Evolutionary conservation across 2,329 filamentous ascomycete genomes (phyloP).

Genomic region (Botrytis cinerea): DNA sequence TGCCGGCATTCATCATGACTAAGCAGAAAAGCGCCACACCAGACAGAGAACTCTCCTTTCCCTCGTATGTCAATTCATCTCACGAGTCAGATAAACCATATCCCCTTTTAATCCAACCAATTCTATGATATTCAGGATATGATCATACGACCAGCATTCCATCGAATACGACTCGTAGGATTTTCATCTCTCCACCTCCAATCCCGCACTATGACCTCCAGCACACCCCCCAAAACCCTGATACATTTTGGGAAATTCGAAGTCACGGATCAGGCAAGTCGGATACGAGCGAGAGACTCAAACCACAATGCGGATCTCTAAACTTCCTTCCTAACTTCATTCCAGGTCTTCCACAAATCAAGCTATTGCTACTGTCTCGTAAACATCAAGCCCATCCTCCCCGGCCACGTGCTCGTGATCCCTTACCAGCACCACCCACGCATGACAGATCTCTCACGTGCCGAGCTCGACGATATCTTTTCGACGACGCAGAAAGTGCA

Average conservation of each 20-base stretch:
- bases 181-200: background rate
- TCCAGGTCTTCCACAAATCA: constrained; percentile 83
- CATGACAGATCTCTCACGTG: constrained; percentile 48
- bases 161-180: background rate
- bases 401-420: constrained; percentile 90
- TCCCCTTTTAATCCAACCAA: background rate
- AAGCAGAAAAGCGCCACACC: background rate
- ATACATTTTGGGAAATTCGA: constrained; percentile 76
- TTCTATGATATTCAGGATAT: background rate
- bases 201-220: constrained; percentile 10
- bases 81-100: background rate
- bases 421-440: constrained; percentile 69
- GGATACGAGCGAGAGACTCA: background rate
- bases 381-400: constrained; percentile 91
- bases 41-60: background rate
- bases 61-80: background rate
- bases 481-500: constrained; percentile 81
- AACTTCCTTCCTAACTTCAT: background rate
- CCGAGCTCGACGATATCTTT: constrained; percentile 71
- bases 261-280: constrained; percentile 68
- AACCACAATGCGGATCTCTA: background rate
- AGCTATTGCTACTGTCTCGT: constrained; percentile 82
- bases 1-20: background rate
- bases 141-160: background rate
- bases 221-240: constrained; percentile 37